Base-by-base conservation (phyloP, 148 eudicot species). In the Dysphania ambrosioides region DNA sequence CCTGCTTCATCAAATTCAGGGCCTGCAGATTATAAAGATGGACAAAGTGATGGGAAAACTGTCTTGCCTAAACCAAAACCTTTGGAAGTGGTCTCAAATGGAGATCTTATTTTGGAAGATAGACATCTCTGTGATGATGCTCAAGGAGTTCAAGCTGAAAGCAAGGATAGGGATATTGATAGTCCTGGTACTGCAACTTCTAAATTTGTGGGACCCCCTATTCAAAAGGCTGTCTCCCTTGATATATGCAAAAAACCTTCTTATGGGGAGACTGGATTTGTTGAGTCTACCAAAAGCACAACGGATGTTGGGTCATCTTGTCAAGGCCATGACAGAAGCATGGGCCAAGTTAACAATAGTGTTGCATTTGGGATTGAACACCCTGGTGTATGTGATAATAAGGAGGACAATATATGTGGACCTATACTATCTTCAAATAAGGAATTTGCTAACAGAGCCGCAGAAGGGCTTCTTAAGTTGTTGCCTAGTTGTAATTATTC, bases 111-210 rank as follows among this genome's bases (percentile, higher is more conserved):
- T 35, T 62, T 44, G 60, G 89, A 86, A 67, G 81, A 77, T 64
- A 61, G 51, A 11, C 74, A 31, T 70, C 72, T 77, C 36, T 70
- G 71, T 78, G 63, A 65, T 67, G 67, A 75, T 73, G 78, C 29
- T 58, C 75, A 59, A 74, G 83, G 73, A 56, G 88, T 72, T 53
- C 72, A n/a, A 53, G 68, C 31, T 3, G 81, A 75, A 70, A 76
- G 41, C 47, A 84, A 82, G 76, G 83, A 78, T 66, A 89, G 63
- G 60, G 87, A 87, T 75, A 42, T 79, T 23, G 90, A 90, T 68
- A 88, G 92, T 79, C 92, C 92, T 47, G 93, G 90, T 64, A 87
- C 87, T 60, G 90, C 87, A 57, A 88, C 97, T 18, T 89, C 97
- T n/a, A 87, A 87, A 70, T 78, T 85, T 65, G 82, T 84, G 74